Conservation (phyloP, 2,329 filamentous ascomycete genomes). For the Ophiostoma angusticollis region DNA sequence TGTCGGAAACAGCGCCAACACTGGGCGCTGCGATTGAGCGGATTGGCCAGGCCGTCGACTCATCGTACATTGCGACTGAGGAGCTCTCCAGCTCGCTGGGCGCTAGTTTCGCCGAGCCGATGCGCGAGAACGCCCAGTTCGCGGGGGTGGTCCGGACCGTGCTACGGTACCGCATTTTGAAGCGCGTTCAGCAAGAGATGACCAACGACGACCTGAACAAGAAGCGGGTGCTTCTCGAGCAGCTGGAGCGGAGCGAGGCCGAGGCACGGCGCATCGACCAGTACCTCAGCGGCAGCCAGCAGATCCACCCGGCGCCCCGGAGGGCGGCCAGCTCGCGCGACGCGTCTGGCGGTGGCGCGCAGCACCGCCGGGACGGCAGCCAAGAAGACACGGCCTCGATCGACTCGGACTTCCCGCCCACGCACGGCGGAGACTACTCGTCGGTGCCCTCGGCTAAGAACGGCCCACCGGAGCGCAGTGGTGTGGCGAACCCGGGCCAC, state of each 20-base stretch:
- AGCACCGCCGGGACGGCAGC: conserved; percentile 41
- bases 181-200: conserved; percentile 95
- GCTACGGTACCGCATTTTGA: conserved; percentile 77
- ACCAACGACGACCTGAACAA: conserved; percentile 85
- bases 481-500: conserved; percentile 39
- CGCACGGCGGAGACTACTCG: conserved; percentile 60
- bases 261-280: conserved; percentile 91
- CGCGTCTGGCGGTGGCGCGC: conserved; percentile 19
- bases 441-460: conserved; percentile 63
- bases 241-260: conserved; percentile 83
- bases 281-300: conserved; percentile 66
- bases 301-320: conserved; percentile 47
- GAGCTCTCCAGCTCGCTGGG: conserved; percentile 81
- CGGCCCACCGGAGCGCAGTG: conserved; percentile 45
- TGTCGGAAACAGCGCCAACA: conserved; percentile 81
- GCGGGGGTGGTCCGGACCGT: conserved; percentile 86
- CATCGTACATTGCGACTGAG: conserved; percentile 89
- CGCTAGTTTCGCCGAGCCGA: conserved; percentile 89
- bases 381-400: conserved; percentile 76
- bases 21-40: conserved; percentile 89
- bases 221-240: conserved; percentile 70
- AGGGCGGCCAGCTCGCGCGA: conserved; percentile 52
- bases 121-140: conserved; percentile 96
- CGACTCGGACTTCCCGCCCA: conserved; percentile 91
- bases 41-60: conserved; percentile 86